Evolutionary conservation across 1,139 yeast genomes (phyloP).

Genomic region (Debaryomyces subglobosus): DNA sequence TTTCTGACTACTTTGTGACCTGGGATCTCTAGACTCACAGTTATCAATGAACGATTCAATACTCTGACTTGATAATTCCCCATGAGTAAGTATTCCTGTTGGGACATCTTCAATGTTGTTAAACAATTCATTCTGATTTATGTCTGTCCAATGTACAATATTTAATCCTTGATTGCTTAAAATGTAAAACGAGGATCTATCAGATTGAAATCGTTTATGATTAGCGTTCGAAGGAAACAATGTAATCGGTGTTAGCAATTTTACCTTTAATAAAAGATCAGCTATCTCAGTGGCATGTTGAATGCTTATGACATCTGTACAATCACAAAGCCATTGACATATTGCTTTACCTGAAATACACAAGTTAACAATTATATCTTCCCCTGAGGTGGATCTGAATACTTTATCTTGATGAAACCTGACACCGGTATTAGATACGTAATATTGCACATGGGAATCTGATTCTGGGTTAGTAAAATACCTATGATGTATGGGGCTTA

Average conservation of each 20-base stretch:
- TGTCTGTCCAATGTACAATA: slow-evolving; percentile 26
- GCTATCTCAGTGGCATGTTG: slow-evolving; percentile 68
- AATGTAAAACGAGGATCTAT: slow-evolving; percentile 25
- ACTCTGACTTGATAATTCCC: neutral
- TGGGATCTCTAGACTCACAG: neutral
- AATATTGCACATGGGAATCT: slow-evolving; percentile 79
- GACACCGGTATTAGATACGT: slow-evolving; percentile 67
- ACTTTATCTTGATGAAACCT: slow-evolving; percentile 52
- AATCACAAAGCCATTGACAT: slow-evolving; percentile 88
- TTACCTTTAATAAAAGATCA: slow-evolving; percentile 52
- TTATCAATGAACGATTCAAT: slow-evolving; percentile 4
- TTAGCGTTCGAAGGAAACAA: slow-evolving; percentile 15
- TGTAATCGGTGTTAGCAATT: slow-evolving; percentile 49
- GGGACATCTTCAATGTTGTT: neutral
- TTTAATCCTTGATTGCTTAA: slow-evolving; percentile 24
- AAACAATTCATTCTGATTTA: neutral
- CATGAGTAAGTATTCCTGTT: neutral
- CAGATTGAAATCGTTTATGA: slow-evolving; percentile 14
- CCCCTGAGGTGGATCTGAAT: slow-evolving; percentile 26
- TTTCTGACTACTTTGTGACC: neutral
- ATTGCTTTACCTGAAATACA: slow-evolving; percentile 77
- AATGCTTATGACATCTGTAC: slow-evolving; percentile 67
- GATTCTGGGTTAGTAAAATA: slow-evolving; percentile 90
- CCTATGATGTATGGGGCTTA: slow-evolving; percentile 74
- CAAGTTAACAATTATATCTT: slow-evolving; percentile 34